These are phyloP conservation scores for Myxozyma neotropica DNA, from an alignment of 805 yeast species.

Conservation along the genomic window DNA sequence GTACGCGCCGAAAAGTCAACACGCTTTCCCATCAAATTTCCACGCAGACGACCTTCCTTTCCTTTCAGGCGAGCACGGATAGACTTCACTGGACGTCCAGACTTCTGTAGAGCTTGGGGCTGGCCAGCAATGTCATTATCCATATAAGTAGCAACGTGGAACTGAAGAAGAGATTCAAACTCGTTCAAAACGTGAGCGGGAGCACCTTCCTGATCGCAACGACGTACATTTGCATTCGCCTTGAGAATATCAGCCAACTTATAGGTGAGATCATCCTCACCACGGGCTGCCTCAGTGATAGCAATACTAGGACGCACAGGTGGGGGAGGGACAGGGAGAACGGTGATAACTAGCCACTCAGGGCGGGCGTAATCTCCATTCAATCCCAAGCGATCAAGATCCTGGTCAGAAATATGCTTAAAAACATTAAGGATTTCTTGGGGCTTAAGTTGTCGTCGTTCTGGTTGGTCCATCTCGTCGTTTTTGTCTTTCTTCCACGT, in stretches of 20 bases:
- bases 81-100: conserved; percentile 98
- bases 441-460: conserved; percentile 83
- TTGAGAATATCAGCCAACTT: conserved; percentile 95
- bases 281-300: conserved; percentile 95
- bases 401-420: conserved; percentile 85
- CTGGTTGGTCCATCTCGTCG: conserved; percentile 88
- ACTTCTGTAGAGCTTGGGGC: conserved; percentile 97
- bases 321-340: conserved; percentile 99
- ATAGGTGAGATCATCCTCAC: conserved; percentile 98
- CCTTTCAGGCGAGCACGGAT: conserved; percentile 99
- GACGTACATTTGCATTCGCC: conserved; percentile 96
- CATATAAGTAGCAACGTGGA: conserved; percentile 99
- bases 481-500: conserved; percentile 93
- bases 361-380: conserved; percentile 97
- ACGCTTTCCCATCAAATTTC: conserved; percentile 98
- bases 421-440: conserved; percentile 88
- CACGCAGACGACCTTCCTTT: conserved; percentile 98
- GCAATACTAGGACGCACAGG: conserved; percentile 99
- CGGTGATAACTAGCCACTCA: conserved; percentile 96
- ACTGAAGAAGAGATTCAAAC: conserved; percentile 91
- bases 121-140: conserved; percentile 99
- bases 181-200: conserved; percentile 98
- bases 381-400: conserved; percentile 80
- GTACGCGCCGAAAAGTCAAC: conserved; percentile 99
- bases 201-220: conserved; percentile 97